phyloP scores from a whole-genome alignment of 2,329 filamentous ascomycete species.

The Beauveria brongniartii region DNA sequence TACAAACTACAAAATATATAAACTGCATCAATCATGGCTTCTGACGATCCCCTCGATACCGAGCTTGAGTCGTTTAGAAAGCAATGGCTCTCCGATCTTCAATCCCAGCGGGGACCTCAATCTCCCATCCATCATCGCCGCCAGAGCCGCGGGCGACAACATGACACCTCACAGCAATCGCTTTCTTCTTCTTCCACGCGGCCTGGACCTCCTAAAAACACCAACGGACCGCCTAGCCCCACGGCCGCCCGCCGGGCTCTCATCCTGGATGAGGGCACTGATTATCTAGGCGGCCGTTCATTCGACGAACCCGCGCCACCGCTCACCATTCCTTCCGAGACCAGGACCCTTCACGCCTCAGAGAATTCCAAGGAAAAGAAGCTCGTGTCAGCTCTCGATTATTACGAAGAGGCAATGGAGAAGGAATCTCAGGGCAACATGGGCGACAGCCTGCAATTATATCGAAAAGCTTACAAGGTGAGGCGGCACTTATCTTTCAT shows the following conservation, averaged over 20 bases:
- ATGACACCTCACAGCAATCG: neutral
- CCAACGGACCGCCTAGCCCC: slow-evolving; percentile 9
- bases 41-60: slow-evolving; percentile 35
- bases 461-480: slow-evolving; percentile 84
- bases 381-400: slow-evolving; percentile 74
- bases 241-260: neutral
- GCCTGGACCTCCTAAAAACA: neutral
- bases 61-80: slow-evolving; percentile 81
- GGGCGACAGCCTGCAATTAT: slow-evolving; percentile 80
- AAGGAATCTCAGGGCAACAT: slow-evolving; percentile 78
- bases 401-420: slow-evolving; percentile 87
- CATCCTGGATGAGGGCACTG: slow-evolving; percentile 19
- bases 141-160: neutral
- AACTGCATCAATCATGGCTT: slow-evolving; percentile 11
- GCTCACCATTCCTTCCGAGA: slow-evolving; percentile 8
- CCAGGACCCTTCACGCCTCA: slow-evolving; percentile 13
- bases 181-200: neutral
- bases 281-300: slow-evolving; percentile 21
- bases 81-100: slow-evolving; percentile 81
- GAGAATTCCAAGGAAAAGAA: slow-evolving; percentile 28
- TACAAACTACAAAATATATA: neutral
- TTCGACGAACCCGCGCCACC: slow-evolving; percentile 23
- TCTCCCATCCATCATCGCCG: neutral
- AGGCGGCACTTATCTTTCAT: slow-evolving; percentile 14
- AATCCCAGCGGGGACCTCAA: slow-evolving; percentile 22